These are phyloP conservation scores for Yarrowia alimentaria DNA, from an alignment of 805 yeast genomes.

Conservation along the genomic window DNA sequence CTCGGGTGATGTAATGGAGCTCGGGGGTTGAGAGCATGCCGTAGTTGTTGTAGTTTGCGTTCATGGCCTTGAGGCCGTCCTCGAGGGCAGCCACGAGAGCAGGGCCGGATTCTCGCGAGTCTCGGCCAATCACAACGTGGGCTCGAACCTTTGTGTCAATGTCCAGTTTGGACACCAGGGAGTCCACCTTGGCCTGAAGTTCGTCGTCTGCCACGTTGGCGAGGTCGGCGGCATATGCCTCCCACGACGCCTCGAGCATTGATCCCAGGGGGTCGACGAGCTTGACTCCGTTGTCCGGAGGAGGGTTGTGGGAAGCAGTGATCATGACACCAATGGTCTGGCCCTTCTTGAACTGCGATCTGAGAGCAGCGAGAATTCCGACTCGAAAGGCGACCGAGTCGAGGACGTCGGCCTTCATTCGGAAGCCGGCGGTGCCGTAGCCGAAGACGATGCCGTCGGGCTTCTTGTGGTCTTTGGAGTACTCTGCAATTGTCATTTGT, in stretches of 20 bases:
- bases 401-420: conserved; percentile 65
- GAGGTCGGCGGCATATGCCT: conserved; percentile 67
- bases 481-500: conserved; percentile 22
- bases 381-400: conserved; percentile 82
- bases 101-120: conserved; percentile 84
- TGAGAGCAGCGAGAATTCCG: conserved; percentile 75
- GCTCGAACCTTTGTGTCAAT: conserved; percentile 50
- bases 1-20: conserved; percentile 79
- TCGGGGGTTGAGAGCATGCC: conserved; percentile 91
- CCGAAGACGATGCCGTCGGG: conserved; percentile 49
- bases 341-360: conserved; percentile 71
- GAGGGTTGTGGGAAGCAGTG: conserved; percentile 45
- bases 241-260: conserved; percentile 86
- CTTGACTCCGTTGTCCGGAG: conserved; percentile 85
- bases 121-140: conserved; percentile 70
- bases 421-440: conserved; percentile 98
- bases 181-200: conserved; percentile 44
- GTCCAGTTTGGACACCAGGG: conserved; percentile 44
- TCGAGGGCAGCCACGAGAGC: conserved; percentile 55
- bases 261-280: conserved; percentile 92
- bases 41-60: conserved; percentile 51
- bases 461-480: conserved; percentile 43
- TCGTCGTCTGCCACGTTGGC: conserved; percentile 66
- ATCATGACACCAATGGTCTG: conserved; percentile 60
- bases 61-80: conserved; percentile 56